Evolutionary conservation across 352 stramenopile species (phyloP), one percentile per base, ranked within the genome.

Genomic region (Blastocystis sp.): DNA sequence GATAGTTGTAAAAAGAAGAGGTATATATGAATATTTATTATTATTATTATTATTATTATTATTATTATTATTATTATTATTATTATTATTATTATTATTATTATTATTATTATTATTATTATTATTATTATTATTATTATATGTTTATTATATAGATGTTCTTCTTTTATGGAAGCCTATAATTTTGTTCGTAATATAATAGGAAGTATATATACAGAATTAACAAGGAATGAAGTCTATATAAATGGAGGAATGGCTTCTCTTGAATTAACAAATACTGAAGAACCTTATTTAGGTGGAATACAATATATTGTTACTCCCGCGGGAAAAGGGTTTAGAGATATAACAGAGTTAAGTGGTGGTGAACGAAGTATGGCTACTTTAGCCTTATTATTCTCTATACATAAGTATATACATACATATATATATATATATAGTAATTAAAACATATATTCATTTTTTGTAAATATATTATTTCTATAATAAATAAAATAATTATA

Each of bases 301-400:
- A 83, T 99, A 67, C 95, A 95, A 75, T 99, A 95, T 80, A 95
- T 90, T 64, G 92, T 89, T 0, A 96, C 95, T 88, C 91, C 91
- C 19, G 90, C 91, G 2, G 95, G 94, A 79, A 99, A 99, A 73
- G 80, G 88, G 19, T 95, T 94, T 65, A 78, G 87, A 45, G 85
- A 95, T 59, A 95, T 95, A 80, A 83, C 94, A 48, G 86, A 98
- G 65, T 71, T 99, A 4, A 95, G 83, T 19, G 91, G 91, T 31
- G 91, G 91, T 10, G 91, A 99, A 74, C 95, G 96, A 71, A 98
- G 88, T 0, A 84, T 99, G 0, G 91, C 91, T 4, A 86, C 89
- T n/a, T 75, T 99, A 4, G 91, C 90, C 7, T 72, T 99, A 23
- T 72, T 99, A 5, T 99, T 99, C 70, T 88, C 89, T 0, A 94